Conservation (phyloP, 2,329 filamentous ascomycete species). For the Penicillium brevicompactum region DNA sequence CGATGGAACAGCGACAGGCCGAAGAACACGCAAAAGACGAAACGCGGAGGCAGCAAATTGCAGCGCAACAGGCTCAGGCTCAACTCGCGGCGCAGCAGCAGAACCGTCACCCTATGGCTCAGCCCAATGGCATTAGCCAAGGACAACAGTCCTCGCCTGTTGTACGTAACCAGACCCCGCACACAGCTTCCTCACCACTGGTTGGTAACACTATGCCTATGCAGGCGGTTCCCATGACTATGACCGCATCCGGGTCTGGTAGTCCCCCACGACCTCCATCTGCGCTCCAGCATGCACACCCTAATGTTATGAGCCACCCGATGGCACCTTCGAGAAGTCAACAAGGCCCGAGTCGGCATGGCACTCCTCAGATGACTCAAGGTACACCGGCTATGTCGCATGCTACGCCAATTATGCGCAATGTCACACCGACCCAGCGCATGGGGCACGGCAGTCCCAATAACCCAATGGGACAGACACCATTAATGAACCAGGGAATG, state of each 20-base stretch:
- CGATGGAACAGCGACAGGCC: conserved; percentile 45
- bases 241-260: conserved; percentile 49
- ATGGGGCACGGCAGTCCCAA: conserved; percentile 51
- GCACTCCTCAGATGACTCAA: conserved; percentile 51
- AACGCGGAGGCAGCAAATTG: conserved; percentile 40
- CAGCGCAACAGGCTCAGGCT: conserved; percentile 51
- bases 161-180: conserved; percentile 51
- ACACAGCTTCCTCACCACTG: conserved; percentile 48
- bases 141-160: conserved; percentile 50
- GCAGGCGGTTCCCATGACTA: conserved; percentile 48
- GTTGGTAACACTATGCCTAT: conserved; percentile 41
- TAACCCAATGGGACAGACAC: conserved; percentile 45
- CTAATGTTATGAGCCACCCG: conserved; percentile 46
- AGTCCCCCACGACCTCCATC: conserved; percentile 50
- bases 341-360: conserved; percentile 50
- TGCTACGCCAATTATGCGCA: conserved; percentile 51
- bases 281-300: conserved; percentile 50
- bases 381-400: conserved; percentile 50
- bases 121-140: conserved; percentile 45
- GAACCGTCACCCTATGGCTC: conserved; percentile 54
- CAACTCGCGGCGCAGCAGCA: conserved; percentile 48
- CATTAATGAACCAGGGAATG: conserved; percentile 48
- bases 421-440: conserved; percentile 50
- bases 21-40: conserved; percentile 48
- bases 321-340: conserved; percentile 50